Evolutionary conservation across 768 basidiomycete genomes (phyloP).

Genomic region (Rhizopogon roseolus): DNA sequence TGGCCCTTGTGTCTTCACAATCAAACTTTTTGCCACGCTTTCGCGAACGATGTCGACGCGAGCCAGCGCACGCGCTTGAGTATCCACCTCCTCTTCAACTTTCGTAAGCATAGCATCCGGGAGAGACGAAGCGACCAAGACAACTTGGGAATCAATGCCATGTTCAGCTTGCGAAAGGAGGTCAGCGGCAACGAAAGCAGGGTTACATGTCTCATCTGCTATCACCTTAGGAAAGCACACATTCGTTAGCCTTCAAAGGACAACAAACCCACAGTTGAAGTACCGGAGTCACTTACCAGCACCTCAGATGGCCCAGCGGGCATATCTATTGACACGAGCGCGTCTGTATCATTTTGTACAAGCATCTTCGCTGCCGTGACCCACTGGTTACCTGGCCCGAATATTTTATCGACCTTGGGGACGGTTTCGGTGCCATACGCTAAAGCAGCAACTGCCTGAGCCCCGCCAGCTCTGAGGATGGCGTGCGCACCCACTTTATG

Average conservation of each 20-base stretch:
- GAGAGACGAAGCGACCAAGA: conserved; percentile 79
- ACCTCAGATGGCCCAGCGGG: conserved; percentile 98
- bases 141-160: conserved; percentile 96
- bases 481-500: conserved; percentile 85
- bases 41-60: conserved; percentile 88
- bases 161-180: conserved; percentile 98
- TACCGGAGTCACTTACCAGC: conserved; percentile 47
- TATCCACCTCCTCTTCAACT: conserved; percentile 83
- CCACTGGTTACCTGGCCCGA: conserved; percentile 99
- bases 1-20: conserved; percentile 63
- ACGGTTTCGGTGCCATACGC: conserved; percentile 95
- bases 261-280: conserved; percentile 12
- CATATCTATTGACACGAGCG: conserved; percentile 97
- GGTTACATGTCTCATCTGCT: conserved; percentile 81
- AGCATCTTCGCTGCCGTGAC: conserved; percentile 99
- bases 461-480: conserved; percentile 92
- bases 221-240: conserved; percentile 63
- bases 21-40: conserved; percentile 87
- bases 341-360: conserved; percentile 97
- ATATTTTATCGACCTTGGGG: conserved; percentile 98
- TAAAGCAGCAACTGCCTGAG: conserved; percentile 92
- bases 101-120: conserved; percentile 53
- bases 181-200: conserved; percentile 93
- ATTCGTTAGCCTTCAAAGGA: conserved; percentile 31
- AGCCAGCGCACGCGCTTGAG: conserved; percentile 80